phyloP scores from a whole-genome alignment of 2,329 filamentous ascomycete genomes.

The Cercospora sesami region DNA sequence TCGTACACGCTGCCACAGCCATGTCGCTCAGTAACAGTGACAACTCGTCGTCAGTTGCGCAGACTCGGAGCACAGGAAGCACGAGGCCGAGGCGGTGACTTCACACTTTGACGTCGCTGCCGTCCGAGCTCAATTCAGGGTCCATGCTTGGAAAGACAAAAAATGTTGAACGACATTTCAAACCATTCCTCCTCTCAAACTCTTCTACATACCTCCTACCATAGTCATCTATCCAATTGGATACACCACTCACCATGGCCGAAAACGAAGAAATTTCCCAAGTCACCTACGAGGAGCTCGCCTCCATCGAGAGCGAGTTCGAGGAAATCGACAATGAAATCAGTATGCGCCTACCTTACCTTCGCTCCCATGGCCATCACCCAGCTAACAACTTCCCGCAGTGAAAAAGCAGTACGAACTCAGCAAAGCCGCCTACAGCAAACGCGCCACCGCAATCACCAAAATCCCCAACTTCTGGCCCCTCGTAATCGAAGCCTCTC shows the following conservation, averaged over 20 bases:
- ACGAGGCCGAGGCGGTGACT: neutral
- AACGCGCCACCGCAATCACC: conserved; percentile 68
- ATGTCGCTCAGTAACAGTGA: neutral
- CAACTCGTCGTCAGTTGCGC: neutral
- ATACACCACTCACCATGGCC: conserved; percentile 17
- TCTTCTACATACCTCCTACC: neutral
- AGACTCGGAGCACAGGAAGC: neutral
- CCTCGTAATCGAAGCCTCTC: conserved; percentile 85
- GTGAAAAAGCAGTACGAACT: conserved; percentile 60
- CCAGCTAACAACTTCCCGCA: conserved; percentile 19
- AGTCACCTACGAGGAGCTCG: conserved; percentile 73
- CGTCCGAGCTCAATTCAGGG: conserved; percentile 5
- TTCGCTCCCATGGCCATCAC: neutral
- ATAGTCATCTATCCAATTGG: neutral
- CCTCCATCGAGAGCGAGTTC: conserved; percentile 78
- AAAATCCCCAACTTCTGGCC: conserved; percentile 90
- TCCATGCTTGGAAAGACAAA: neutral
- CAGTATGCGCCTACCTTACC: conserved; percentile 55
- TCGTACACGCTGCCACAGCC: neutral
- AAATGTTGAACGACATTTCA: neutral
- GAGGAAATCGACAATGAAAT: conserved; percentile 80
- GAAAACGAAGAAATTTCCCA: conserved; percentile 23
- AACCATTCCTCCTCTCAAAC: neutral
- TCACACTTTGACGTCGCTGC: neutral
- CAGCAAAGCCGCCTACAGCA: conserved; percentile 70